phyloP scores from a whole-genome alignment of 257 asterid species.

The Plantago elongata region DNA sequence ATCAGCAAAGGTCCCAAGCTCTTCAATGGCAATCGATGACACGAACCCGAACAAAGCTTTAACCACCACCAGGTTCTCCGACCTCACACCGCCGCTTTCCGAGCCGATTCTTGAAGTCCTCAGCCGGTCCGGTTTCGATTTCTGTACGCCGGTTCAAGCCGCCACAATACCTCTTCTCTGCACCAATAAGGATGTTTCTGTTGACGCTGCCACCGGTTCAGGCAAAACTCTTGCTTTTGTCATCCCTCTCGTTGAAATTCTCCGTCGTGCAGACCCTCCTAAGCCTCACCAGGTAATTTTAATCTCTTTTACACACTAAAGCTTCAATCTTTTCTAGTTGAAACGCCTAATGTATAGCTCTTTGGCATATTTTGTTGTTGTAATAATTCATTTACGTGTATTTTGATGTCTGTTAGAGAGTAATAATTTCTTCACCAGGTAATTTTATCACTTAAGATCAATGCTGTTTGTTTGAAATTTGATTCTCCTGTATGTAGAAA shows the following conservation, averaged over 20 bases:
- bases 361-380: not conserved
- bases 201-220: conserved; percentile 97
- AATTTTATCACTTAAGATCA: too few species aligned
- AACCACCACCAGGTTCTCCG: conserved; percentile 72
- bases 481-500: too few species aligned
- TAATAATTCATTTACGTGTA: not conserved
- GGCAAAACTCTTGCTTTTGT: conserved; percentile 89
- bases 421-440: too few species aligned
- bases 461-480: too few species aligned
- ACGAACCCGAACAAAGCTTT: conserved; percentile 62
- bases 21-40: conserved; percentile 33
- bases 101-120: conserved; percentile 63
- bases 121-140: conserved; percentile 53
- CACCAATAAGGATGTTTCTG: conserved; percentile 77
- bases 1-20: not conserved
- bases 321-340: conserved; percentile 5
- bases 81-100: conserved; percentile 70
- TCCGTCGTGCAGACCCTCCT: conserved; percentile 66
- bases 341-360: not conserved
- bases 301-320: not conserved
- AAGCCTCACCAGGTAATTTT: conserved; percentile 68
- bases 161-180: conserved; percentile 85
- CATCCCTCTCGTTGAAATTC: conserved; percentile 75
- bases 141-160: conserved; percentile 94
- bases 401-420: not conserved